Base-by-base conservation (phyloP, 2,329 filamentous ascomycete species). In the Fusarium pseudonygamai region DNA sequence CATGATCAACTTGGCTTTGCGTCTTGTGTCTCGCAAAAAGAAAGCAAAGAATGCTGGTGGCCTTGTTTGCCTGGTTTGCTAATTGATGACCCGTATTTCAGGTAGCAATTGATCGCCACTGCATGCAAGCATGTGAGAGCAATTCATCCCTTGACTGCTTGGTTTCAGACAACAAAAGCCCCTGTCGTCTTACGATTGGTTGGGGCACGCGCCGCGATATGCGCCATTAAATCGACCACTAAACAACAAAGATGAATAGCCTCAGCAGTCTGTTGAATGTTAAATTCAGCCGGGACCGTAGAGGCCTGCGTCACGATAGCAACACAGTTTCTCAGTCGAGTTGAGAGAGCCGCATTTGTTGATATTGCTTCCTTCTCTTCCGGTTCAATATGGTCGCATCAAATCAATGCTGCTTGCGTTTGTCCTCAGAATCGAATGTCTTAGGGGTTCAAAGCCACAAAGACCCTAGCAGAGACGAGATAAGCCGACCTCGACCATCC, bases 181-280 rank as follows among this genome's bases (percentile, higher is more conserved):
- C 52, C 26, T 55, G 50, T 40, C 56, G n/a, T 28, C 16, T 36
- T 60, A 55, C 57, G 47, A 74, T 74, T 74, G 71, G 71, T 28
- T 40, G 59, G 43, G 40, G 55, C 52, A 52, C 61, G 22, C 60
- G 68, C 60, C 71, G 61, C 59, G 66, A 52, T 28, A 70, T 70
- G 71, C 67, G 71, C 67, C 34, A 74, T 70, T 71, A 70, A 74
- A 68, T 69, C 42, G 14, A 49, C 22, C 55, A 30, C 32, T 49
- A 40, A 56, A 46, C 37, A 71, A 57, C 39, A 16, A 59, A 74
- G 49, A 52, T 20, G 16, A 15, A 52, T 42, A 39, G 55, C 46
- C 57, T 61, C 45, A 56, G 42, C 32, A n/a, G 5, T 60, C 26
- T 57, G 55, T 20, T 30, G 32, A 32, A 52, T 59, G 45, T 40